These are phyloP conservation scores for Vigna mungo DNA, from an alignment of 306 rosid species.

Conservation along the genomic window DNA sequence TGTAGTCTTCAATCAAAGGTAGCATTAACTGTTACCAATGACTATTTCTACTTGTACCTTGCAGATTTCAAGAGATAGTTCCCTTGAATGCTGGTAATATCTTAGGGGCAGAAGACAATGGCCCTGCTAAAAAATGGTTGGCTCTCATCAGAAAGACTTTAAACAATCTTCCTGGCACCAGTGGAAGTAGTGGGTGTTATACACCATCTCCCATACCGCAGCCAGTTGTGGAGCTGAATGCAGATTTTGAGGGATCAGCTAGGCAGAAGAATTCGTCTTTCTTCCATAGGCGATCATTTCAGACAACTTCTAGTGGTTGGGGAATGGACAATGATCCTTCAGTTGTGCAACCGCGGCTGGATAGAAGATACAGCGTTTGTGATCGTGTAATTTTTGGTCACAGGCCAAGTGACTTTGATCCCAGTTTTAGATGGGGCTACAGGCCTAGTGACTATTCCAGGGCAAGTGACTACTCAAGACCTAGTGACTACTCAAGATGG, in stretches of 20 bases:
- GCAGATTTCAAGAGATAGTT: constrained; percentile 98
- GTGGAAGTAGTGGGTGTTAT: constrained; percentile 77
- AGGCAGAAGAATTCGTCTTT: constrained; percentile 96
- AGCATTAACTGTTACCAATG: constrained; percentile 35
- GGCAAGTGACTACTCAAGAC: constrained; percentile 77
- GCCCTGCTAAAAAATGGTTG: constrained; percentile 99
- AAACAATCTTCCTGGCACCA: constrained; percentile 92
- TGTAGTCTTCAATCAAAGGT: constrained; percentile 21
- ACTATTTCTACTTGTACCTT: constrained; percentile 37
- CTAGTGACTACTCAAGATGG: constrained; percentile 86
- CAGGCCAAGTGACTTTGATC: constrained; percentile 81
- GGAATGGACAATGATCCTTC: constrained; percentile 91
- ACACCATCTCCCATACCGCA: constrained; percentile 96
- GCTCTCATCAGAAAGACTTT: constrained; percentile 90
- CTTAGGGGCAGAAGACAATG: constrained; percentile 97
- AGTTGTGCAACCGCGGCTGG: constrained; percentile 73
- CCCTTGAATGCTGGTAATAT: constrained; percentile 98
- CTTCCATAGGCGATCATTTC: constrained; percentile 93
- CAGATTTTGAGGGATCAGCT: constrained; percentile 96
- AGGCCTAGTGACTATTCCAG: constrained; percentile 91
- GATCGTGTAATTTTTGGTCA: constrained; percentile 92
- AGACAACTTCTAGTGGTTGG: constrained; percentile 84
- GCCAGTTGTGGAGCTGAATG: constrained; percentile 84
- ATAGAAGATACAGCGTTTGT: constrained; percentile 93
- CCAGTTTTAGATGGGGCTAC: constrained; percentile 78